phyloP scores from a whole-genome alignment of 2,329 filamentous ascomycete species.

The Calonectria honghensis region DNA sequence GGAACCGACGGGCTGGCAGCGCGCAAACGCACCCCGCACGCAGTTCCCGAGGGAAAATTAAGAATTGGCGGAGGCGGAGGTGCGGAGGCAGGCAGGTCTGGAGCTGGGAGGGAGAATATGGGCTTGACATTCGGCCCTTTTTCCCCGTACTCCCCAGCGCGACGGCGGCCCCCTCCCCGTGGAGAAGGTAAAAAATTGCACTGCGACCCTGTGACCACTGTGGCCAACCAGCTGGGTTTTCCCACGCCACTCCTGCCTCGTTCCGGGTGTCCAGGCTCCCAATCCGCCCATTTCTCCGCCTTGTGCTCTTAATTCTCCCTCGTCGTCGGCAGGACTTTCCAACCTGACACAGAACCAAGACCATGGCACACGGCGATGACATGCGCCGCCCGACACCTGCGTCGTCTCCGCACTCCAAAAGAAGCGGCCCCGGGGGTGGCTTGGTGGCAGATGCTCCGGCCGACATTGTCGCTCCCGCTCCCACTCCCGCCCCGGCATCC shows the following conservation, averaged over 20 bases:
- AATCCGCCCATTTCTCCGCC: slow-evolving; percentile 33
- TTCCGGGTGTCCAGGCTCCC: too few species aligned
- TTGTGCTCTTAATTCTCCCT: slow-evolving; percentile 34
- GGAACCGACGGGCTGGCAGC: neutral
- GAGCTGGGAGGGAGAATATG: slow-evolving; percentile 21
- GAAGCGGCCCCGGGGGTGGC: slow-evolving; percentile 10
- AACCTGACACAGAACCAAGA: neutral
- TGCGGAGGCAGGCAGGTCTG: neutral
- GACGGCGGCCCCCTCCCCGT: neutral
- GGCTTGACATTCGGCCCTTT: slow-evolving; percentile 25
- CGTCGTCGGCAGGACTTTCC: slow-evolving; percentile 27
- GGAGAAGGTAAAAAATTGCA: slow-evolving; percentile 12
- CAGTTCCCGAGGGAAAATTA: neutral
- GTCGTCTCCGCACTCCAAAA: slow-evolving; percentile 17
- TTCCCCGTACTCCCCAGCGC: slow-evolving; percentile 25
- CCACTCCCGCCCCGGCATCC: neutral
- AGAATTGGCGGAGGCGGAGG: slow-evolving; percentile 16
- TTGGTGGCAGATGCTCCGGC: neutral
- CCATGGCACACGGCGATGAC: slow-evolving; percentile 8
- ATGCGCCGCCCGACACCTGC: slow-evolving; percentile 35
- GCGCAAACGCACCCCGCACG: neutral
- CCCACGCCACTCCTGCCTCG: slow-evolving; percentile 12
- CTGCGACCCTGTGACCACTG: slow-evolving; percentile 5
- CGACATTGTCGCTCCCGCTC: neutral
- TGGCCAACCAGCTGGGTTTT: neutral